Evolutionary conservation across 805 yeast species (phyloP).

Genomic region (Nakazawaea siamensis): DNA sequence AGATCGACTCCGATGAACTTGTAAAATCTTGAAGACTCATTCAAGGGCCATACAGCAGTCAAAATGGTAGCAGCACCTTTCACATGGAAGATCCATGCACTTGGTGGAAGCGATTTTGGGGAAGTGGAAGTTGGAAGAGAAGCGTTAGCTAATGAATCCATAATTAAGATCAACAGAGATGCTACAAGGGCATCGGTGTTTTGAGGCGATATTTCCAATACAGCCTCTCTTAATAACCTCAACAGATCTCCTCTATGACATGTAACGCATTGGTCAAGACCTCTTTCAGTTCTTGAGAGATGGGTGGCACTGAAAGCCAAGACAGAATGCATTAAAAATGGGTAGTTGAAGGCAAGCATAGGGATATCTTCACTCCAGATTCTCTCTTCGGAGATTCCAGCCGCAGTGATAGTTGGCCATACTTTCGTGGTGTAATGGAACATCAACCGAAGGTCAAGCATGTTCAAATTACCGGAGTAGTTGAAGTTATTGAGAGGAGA

Average conservation of each 20-base stretch:
- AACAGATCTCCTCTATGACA: slow-evolving; percentile 85
- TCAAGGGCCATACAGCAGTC: slow-evolving; percentile 93
- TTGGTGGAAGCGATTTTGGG: slow-evolving; percentile 70
- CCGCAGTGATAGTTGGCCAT: slow-evolving; percentile 80
- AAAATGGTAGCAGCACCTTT: slow-evolving; percentile 95
- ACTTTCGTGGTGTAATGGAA: slow-evolving; percentile 83
- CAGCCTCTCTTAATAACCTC: slow-evolving; percentile 74
- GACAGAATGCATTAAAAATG: slow-evolving; percentile 87
- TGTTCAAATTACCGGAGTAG: slow-evolving; percentile 36
- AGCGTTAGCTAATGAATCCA: slow-evolving; percentile 94
- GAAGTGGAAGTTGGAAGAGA: slow-evolving; percentile 44
- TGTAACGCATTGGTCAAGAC: slow-evolving; percentile 75
- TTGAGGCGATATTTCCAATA: slow-evolving; percentile 70
- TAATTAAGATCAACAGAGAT: slow-evolving; percentile 77
- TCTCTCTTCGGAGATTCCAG: slow-evolving; percentile 79
- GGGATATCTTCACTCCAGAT: slow-evolving; percentile 90
- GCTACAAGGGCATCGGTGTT: slow-evolving; percentile 94
- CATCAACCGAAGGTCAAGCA: slow-evolving; percentile 74
- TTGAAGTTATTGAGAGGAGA: slow-evolving; percentile 4
- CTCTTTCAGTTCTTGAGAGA: slow-evolving; percentile 65
- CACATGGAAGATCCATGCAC: slow-evolving; percentile 96
- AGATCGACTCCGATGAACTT: slow-evolving; percentile 78
- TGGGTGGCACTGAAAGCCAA: slow-evolving; percentile 92
- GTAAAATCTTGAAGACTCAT: slow-evolving; percentile 56
- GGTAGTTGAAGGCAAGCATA: slow-evolving; percentile 76